Evolutionary conservation across 352 stramenopile genomes (phyloP), one percentile per base, ranked within the genome.

Genomic region (Phytophthora boehmeriae): DNA sequence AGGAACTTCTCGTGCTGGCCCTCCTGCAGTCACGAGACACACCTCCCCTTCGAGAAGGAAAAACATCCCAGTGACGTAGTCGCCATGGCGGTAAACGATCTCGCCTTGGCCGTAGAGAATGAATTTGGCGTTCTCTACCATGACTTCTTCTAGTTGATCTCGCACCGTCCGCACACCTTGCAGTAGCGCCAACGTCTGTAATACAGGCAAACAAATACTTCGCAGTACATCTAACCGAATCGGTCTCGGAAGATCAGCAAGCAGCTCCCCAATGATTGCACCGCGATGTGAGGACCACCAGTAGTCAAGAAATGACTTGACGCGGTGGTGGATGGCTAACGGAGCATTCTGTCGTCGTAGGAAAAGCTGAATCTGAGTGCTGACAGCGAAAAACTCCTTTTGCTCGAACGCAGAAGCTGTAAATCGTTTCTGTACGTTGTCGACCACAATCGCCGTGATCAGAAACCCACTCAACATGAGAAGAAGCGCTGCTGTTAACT

Each of bases 231-330:
- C 62, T 4, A 78, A 66, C 16, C 73, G 71, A 55, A 89, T 76
- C 0, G 64, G 61, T 16, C 71, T 66, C 3, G 80, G 80, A 0
- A 89, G 75, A 46, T 87, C 80, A 9, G 70, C 56, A 0, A 89
- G 50, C 1, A 89, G 51, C 11, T 87, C 73, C 4, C 66, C 67
- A 11, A 76, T 78, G 2, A 76, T 70, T 0, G 80, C 80, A 8
- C 80, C 80, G 1, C 80, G 77, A 42, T 88, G 80, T 0, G 75
- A 77, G 1, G 75, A 84, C 80, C 80, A 89, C 80, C 80, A 89
- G 56, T 86, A 89, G 47, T 89, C 80, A 13, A 89, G 51, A 46
- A 88, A 89, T 0, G 80, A 71, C 32, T 86, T 80, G 1, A 87
- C 77, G 1, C 80, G 77, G 5, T 81, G 70, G 16, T 86, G 66